Conservation (phyloP, 441 rosid species). For the Metrosideros polymorpha region DNA sequence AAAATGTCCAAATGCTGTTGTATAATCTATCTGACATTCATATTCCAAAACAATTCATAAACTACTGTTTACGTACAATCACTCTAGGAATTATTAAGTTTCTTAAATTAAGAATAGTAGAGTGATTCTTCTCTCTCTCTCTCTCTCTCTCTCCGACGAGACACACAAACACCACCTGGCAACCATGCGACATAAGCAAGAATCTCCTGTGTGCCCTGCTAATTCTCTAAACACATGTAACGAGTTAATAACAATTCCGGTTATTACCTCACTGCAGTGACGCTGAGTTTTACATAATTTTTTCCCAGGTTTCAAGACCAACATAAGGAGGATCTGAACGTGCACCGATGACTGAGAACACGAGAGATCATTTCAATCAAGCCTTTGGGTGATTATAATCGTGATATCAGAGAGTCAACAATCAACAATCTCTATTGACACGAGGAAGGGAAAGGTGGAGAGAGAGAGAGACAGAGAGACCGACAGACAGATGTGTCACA, state of each 20-base stretch:
- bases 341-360: conserved; percentile 8
- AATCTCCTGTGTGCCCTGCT: neutral
- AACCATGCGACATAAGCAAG: neutral
- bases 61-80: neutral
- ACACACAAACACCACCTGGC: neutral
- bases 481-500: neutral
- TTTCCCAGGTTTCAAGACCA: conserved; percentile 69
- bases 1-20: neutral
- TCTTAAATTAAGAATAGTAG: neutral
- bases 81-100: neutral
- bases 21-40: neutral
- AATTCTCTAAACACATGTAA: neutral
- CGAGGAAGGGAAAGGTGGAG: neutral
- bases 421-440: neutral
- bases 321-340: conserved; percentile 37
- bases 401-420: neutral
- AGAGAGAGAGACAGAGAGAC: neutral
- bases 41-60: neutral
- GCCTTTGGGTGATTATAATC: neutral
- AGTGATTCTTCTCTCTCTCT: neutral
- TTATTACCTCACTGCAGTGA: neutral
- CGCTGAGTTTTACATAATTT: neutral
- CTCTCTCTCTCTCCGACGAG: neutral
- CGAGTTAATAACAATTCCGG: neutral
- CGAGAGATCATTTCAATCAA: neutral